Base-by-base conservation (phyloP, 179 eudicot genomes). In the Beta lomatogona region DNA sequence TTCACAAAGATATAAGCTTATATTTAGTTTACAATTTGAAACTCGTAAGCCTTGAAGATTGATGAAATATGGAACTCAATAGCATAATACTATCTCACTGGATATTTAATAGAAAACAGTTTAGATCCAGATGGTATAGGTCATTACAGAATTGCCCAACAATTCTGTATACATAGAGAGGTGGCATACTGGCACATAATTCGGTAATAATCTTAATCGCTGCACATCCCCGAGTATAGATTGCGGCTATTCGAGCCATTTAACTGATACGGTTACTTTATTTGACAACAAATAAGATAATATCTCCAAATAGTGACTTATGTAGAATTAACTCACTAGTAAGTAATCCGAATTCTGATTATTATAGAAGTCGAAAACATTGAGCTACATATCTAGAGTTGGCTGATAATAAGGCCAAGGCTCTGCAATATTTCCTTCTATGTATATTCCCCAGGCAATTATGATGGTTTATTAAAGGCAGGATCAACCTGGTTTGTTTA, bases 11-110 rank as follows among this genome's bases (percentile, higher is more conserved):
- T n/a, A 45, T 21, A 59, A 31, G 48, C n/a, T 41, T 71, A 63
- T 67, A 18, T 19, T 76, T 58, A 28, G 57, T 59, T 80, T 78
- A 63, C 31, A 83, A 60, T 9, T 54, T 19, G 16, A 82, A 60
- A 60, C 64, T 55, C 41, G n/a, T 22, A 16, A 81, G 31, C 64
- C 69, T 65, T 65, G 25, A 11, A 80, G 45, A 21, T 15, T 21
- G 8, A 53, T 3, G 18, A 63, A 76, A 3, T 19, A 60, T 46
- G 25, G 63, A 80, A 67, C 73, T 48, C 8, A 15, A 36, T 41
- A 15, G 54, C 54, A 45, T 9, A 71, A 70, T 2, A 15, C 22
- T 28, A 53, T 50, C 19, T 66, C 72, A 19, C 31, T 14, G 10
- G 15, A 41, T 11, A 48, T 7, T 7, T 46, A 46, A 7, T 58